A percentile compares a stretch with the other conserved stretches of the same genome.
phyloP scores from a whole-genome alignment of 2,329 filamentous ascomycete species.

The Aspergillus sp. region DNA sequence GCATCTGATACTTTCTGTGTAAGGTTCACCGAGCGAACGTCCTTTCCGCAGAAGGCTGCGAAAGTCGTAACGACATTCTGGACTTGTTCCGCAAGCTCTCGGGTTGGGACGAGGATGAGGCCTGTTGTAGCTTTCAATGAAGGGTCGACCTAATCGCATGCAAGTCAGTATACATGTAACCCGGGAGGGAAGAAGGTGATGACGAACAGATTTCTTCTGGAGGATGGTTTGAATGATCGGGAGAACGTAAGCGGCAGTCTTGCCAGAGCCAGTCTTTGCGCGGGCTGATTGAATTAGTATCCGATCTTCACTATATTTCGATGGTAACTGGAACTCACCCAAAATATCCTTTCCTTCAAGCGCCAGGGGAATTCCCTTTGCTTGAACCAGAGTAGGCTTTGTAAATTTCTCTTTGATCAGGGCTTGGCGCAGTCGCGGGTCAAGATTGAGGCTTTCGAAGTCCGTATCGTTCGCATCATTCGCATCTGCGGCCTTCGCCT shows the following conservation, averaged over 20 bases:
- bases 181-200: not conserved
- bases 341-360: conserved; percentile 85
- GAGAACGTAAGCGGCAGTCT: conserved; percentile 92
- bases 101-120: conserved; percentile 90
- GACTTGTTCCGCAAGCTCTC: conserved; percentile 90
- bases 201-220: conserved; percentile 63
- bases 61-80: conserved; percentile 72
- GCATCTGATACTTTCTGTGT: conserved; percentile 86
- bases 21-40: conserved; percentile 76
- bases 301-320: not conserved
- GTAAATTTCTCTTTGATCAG: conserved; percentile 79
- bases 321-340: conserved; percentile 29
- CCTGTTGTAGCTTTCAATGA: conserved; percentile 55
- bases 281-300: conserved; percentile 53
- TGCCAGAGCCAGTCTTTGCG: conserved; percentile 91
- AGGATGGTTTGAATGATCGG: conserved; percentile 83
- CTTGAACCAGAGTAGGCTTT: conserved; percentile 83
- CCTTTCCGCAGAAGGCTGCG: conserved; percentile 77
- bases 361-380: conserved; percentile 79
- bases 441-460: conserved; percentile 75
- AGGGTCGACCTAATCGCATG: conserved; percentile 24
- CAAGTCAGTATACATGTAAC: conserved; percentile 3
- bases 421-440: conserved; percentile 79
- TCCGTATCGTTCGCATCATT: conserved; percentile 39
- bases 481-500: conserved; percentile 21